Percentiles rank a stretch among this genome's conserved stretches.
Evolutionary conservation across 1,284 basidiomycete genomes (phyloP).

Genomic region (Prillingera fragicola): DNA sequence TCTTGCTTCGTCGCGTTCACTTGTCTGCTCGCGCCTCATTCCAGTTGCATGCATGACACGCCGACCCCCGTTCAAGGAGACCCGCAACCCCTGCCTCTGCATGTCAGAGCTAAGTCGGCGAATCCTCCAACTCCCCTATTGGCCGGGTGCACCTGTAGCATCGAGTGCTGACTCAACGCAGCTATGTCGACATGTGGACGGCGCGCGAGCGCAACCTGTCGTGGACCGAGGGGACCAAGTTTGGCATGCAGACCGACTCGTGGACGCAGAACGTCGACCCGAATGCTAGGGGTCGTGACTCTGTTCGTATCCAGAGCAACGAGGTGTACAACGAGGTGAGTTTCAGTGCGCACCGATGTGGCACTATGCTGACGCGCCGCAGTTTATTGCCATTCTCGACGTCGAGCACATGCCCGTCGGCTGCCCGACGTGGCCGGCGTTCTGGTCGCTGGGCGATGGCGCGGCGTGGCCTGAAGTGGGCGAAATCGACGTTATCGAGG

Average conservation of each 20-base stretch:
- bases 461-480: conserved; percentile 67
- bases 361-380: conserved; percentile 2
- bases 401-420: conserved; percentile 45
- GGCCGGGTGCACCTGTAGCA: too few relatives aligned
- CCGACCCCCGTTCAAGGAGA: too few relatives aligned
- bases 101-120: too few relatives aligned
- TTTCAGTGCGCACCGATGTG: background rate
- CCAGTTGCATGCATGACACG: too few relatives aligned
- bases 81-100: too few relatives aligned
- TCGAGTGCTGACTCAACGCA: too few relatives aligned
- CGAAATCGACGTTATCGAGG: conserved; percentile 81
- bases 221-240: conserved; percentile 5
- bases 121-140: too few relatives aligned
- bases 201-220: conserved; percentile 1
- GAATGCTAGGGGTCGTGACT: conserved; percentile 36
- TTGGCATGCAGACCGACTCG: conserved; percentile 38
- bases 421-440: conserved; percentile 58
- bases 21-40: too few relatives aligned
- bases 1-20: too few relatives aligned
- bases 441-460: conserved; percentile 56
- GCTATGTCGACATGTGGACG: conserved; percentile 3
- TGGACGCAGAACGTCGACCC: conserved; percentile 17
- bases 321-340: conserved; percentile 40
- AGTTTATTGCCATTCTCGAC: conserved; percentile 42
- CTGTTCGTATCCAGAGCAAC: conserved; percentile 39